A percentile compares a stretch with the other conserved stretches of the same genome.
phyloP scores from a whole-genome alignment of 176 grass and related monocot species.

The Calamus simplicifolius region DNA sequence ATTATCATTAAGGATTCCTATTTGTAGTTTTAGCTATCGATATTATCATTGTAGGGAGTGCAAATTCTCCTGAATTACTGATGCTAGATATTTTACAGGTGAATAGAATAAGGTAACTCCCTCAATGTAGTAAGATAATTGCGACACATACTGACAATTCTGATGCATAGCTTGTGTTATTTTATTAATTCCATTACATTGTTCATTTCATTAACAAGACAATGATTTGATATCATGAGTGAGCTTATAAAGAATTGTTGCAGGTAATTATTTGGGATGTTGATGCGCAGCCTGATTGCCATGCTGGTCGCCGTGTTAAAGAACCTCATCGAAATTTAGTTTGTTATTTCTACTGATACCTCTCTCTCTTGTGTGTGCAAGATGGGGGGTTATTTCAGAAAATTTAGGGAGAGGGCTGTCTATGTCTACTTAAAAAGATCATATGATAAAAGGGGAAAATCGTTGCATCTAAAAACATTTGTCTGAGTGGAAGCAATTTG shows the following conservation, averaged over 20 bases:
- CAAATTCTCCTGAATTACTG: no score
- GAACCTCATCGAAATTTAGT: conserved; percentile 81
- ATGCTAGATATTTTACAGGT: conserved; percentile 34
- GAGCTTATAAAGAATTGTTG: neutral
- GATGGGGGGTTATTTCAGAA: no score
- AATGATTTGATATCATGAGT: no score
- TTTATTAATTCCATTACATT: no score
- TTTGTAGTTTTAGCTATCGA: no score
- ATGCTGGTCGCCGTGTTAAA: conserved; percentile 50
- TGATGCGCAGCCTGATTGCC: conserved; percentile 73
- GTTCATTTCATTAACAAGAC: no score
- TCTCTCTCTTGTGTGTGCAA: no score
- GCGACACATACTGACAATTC: conserved; percentile 94
- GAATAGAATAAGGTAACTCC: conserved; percentile 95
- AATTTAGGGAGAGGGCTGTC: no score
- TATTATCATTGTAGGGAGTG: no score
- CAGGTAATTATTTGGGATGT: conserved; percentile 98
- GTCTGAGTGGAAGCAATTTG: neutral
- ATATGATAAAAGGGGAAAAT: no score
- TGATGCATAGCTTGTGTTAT: conserved; percentile 40
- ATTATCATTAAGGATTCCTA: no score
- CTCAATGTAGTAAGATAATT: conserved; percentile 79
- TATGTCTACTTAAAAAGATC: no score
- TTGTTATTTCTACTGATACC: neutral
- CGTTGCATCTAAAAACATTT: neutral